Evolutionary conservation across 768 basidiomycete genomes (phyloP), one percentile per base, ranked within the genome.

Genomic region (Tricholoma matsutake): DNA sequence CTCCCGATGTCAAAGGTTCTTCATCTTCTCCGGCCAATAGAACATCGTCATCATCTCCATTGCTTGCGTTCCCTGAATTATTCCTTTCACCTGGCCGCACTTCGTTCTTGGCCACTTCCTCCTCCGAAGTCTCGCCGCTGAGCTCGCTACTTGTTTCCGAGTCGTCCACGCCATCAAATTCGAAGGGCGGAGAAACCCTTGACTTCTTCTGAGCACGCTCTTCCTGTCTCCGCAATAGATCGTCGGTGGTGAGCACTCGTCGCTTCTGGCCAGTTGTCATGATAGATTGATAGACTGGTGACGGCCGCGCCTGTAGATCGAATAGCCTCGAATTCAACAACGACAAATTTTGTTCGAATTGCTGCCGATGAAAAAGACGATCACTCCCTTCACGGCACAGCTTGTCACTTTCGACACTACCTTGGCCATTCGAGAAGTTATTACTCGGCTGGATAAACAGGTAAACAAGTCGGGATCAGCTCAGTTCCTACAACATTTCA

Each of bases 211-310:
- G 60, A 1, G 68, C 63, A 20, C 72, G 74, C 35, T 73, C 77
- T 61, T 86, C 84, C 63, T 79, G 78, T 55, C 72, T 69, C 61
- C 74, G 77, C 53, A 83, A 72, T 7, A 83, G 71, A 51, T 84
- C 83, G 61, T 84, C 84, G 0, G 76, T 69, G 37, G 78, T 79
- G 25, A 56, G 39, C 20, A 18, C 35, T 18, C 35, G 35, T 56
- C 55, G 55, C 16, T 56, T 56, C n/a, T 16, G 35, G 11, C 35
- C 25, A 28, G 55, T 7, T 10, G 37, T 29, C 55, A 56, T 56
- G 22, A 41, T 55, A 7, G 35, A 49, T n/a, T n/a, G n/a, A n/a
- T n/a, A n/a, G n/a, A n/a, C n/a, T n/a, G n/a, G n/a, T n/a, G n/a
- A n/a, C n/a, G n/a, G 32, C 45, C 39, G 20, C 14, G 22, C n/a